These are phyloP conservation scores for Yamadazyma philogaea DNA, from an alignment of 805 yeast genomes.

Conservation along the genomic window DNA sequence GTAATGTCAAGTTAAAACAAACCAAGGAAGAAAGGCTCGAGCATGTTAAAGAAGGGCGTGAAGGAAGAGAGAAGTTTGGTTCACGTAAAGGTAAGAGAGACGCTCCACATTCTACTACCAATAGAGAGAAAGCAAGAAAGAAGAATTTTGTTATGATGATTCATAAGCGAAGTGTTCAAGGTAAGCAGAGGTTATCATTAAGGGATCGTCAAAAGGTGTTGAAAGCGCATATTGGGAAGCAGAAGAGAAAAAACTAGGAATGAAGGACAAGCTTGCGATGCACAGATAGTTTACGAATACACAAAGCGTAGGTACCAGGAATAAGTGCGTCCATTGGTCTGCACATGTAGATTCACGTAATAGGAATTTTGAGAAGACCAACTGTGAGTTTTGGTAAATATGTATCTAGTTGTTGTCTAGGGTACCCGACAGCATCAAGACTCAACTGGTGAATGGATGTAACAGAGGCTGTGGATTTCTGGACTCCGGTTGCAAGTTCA, in stretches of 20 bases:
- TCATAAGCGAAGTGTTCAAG: constrained; percentile 91
- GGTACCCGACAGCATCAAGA: no score
- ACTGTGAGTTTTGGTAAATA: no score
- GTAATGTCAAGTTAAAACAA: constrained; percentile 79
- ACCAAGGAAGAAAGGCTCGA: constrained; percentile 88
- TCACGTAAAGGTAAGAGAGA: constrained; percentile 79
- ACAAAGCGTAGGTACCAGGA: background rate
- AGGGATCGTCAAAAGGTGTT: constrained; percentile 87
- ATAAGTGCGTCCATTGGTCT: no score
- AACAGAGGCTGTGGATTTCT: no score
- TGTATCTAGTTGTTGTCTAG: no score
- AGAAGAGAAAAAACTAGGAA: constrained; percentile 78
- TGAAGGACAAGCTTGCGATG: background rate
- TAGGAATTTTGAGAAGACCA: no score
- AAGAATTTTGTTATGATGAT: constrained; percentile 99
- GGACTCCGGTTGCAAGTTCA: no score
- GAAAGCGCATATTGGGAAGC: constrained; percentile 82
- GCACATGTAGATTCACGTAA: no score
- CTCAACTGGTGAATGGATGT: no score
- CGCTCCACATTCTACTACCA: constrained; percentile 83
- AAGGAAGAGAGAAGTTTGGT: constrained; percentile 88
- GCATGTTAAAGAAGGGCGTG: constrained; percentile 84
- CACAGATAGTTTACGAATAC: constrained; percentile 2
- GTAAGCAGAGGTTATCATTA: constrained; percentile 85
- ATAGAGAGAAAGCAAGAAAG: constrained; percentile 93